Evolutionary conservation across 2,329 filamentous ascomycete genomes (phyloP), one percentile per base, ranked within the genome.

Genomic region (Pyrenophora graminea): DNA sequence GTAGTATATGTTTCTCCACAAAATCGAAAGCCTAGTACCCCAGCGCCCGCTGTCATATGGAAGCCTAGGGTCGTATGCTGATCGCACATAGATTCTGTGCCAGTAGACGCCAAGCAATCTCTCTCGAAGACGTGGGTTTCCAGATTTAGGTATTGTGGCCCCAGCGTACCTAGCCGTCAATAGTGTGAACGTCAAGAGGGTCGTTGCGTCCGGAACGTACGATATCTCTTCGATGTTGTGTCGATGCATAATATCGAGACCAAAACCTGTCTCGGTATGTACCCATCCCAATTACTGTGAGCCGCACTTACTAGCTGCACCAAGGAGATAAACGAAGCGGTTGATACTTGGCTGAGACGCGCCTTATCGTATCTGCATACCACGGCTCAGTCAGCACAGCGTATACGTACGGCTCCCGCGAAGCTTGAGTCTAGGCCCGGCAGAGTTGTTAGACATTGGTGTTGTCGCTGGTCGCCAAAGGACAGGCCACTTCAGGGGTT

Each of bases 401-500:
- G 17, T 10, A 37, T 9, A 25, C 18, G 10, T 33, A 19, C 33
- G 32, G 30, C 21, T 34, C 23, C 23, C 33, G 21, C 33, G 33
- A 21, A 33, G 9, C 9, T 17, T 19, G 31, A 21, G 33, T 34
- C 42, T 10, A 17, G 42, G 10, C 42, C 42, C 18, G 21, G 23
- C 15, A 17, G 33, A 19, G 42, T 19, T 37, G 13, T 33, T 25
- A 33, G 36, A 21, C n/a, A 27, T 41, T 27, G 37, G 51, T 45
- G 38, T 39, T 39, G 31, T 39, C 40, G 30, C 18, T 46, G 34
- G 42, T 56, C 53, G 53, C 53, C 49, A 53, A 53, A 50, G 41
- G 12, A 53, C 39, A 42, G 49, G 44, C 45, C 45, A 45, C n/a
- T 19, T 44, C 36, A 48, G 42, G 45, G 43, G 43, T 39, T 53